phyloP scores from a whole-genome alignment of 306 rosid species.

The Quercus ilex region DNA sequence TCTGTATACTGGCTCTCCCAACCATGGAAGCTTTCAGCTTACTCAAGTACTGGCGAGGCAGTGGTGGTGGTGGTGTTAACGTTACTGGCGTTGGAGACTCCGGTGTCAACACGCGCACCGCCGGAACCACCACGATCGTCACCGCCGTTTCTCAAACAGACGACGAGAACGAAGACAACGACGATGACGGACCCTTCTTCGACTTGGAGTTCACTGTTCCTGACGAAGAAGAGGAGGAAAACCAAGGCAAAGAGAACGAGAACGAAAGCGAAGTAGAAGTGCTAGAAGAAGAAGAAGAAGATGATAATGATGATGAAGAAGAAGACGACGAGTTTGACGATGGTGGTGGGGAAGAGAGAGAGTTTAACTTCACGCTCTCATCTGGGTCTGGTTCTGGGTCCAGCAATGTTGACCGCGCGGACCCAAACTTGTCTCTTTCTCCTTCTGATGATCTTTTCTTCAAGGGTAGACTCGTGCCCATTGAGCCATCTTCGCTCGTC shows the following conservation, averaged over 20 bases:
- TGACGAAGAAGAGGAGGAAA: slow-evolving; percentile 43
- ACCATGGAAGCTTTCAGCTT: slow-evolving; percentile 98
- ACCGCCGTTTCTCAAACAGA: slow-evolving; percentile 33
- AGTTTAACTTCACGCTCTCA: slow-evolving; percentile 73
- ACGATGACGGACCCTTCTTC: slow-evolving; percentile 85
- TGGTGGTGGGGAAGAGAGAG: slow-evolving; percentile 39
- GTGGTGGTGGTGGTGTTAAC: slow-evolving; percentile 35
- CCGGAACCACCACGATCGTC: slow-evolving; percentile 33
- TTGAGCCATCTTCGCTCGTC: slow-evolving; percentile 48
- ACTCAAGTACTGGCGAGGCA: slow-evolving; percentile 87
- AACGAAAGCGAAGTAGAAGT: not conserved
- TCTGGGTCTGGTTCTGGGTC: slow-evolving; percentile 68
- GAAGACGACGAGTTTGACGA: slow-evolving; percentile 26
- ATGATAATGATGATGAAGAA: not conserved
- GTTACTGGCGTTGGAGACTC: not conserved
- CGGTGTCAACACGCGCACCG: not conserved
- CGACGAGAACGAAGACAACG: slow-evolving; percentile 17
- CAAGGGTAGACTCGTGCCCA: slow-evolving; percentile 67
- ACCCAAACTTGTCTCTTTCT: slow-evolving; percentile 62
- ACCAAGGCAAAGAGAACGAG: not conserved
- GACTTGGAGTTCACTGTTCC: slow-evolving; percentile 82
- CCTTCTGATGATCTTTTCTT: slow-evolving; percentile 73
- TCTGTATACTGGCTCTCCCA: slow-evolving; percentile 95
- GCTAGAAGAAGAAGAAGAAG: not conserved
- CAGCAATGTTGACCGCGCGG: slow-evolving; percentile 48